Conservation (phyloP, 768 basidiomycete species). For the Tricholoma matsutake region DNA sequence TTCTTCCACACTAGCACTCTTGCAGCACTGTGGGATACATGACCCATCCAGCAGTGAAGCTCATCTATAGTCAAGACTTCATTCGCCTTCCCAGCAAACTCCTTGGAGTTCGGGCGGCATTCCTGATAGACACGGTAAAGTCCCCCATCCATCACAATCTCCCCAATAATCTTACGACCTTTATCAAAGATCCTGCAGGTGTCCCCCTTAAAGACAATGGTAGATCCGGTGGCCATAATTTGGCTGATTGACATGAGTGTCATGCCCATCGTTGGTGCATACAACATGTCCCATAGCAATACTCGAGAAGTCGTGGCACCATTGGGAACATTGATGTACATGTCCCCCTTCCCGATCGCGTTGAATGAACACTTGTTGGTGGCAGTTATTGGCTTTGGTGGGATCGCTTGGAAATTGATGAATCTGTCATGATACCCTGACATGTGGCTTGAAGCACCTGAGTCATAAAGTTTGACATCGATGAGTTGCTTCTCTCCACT, state of each 20-base stretch:
- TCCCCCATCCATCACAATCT: not conserved
- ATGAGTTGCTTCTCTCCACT: not conserved
- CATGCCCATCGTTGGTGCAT: not conserved
- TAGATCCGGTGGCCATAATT: not conserved
- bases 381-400: not conserved
- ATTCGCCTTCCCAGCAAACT: not conserved
- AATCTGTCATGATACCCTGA: conserved; percentile 1
- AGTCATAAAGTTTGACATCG: conserved; percentile 18
- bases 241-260: not conserved
- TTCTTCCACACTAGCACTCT: not conserved
- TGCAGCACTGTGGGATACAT: not conserved
- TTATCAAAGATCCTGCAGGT: not conserved
- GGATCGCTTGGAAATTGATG: not conserved
- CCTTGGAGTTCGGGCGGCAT: not conserved
- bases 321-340: conserved; percentile 13
- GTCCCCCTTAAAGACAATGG: not conserved
- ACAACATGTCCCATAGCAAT: conserved; percentile 7
- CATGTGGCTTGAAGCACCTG: conserved; percentile 14
- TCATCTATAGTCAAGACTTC: not conserved
- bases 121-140: not conserved
- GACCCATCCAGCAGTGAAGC: not conserved
- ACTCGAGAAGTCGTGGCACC: not conserved
- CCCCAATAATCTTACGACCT: not conserved
- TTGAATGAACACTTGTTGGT: no score
- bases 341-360: conserved; percentile 15